Conservation (phyloP, 2,329 filamentous ascomycete genomes). For the Incumbomyces lentus region DNA sequence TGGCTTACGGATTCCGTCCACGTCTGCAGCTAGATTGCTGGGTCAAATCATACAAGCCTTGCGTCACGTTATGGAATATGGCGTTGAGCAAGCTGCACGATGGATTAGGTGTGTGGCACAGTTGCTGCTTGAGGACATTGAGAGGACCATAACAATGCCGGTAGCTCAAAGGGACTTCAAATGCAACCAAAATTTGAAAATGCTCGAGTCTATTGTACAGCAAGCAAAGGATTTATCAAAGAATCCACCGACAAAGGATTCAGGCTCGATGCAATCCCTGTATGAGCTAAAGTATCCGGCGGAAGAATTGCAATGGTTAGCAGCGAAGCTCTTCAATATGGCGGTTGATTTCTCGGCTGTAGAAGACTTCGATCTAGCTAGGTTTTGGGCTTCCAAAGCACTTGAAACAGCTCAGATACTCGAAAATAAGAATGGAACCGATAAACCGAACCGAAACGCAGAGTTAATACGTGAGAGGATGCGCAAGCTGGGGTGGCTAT, state of each 20-base stretch:
- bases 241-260: slow-evolving; percentile 4
- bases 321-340: slow-evolving; percentile 44
- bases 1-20: slow-evolving; percentile 16
- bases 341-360: slow-evolving; percentile 42
- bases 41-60: slow-evolving; percentile 60
- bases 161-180: slow-evolving; percentile 4
- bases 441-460: too few relatives aligned
- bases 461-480: too few relatives aligned
- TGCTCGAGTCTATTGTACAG: slow-evolving; percentile 28
- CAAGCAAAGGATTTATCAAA: slow-evolving; percentile 24
- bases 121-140: slow-evolving; percentile 51
- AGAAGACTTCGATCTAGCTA: slow-evolving; percentile 28
- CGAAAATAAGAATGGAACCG: neutral
- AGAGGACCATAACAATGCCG: slow-evolving; percentile 38
- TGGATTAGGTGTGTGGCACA: slow-evolving; percentile 74
- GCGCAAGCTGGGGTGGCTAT: too few relatives aligned
- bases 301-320: slow-evolving; percentile 49
- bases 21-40: slow-evolving; percentile 16
- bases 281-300: slow-evolving; percentile 34
- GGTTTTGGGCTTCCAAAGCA: slow-evolving; percentile 37
- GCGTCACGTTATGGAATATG: slow-evolving; percentile 47
- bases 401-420: slow-evolving; percentile 31
- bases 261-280: slow-evolving; percentile 11
- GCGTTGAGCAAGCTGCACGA: slow-evolving; percentile 53
- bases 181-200: slow-evolving; percentile 12